These are phyloP conservation scores for Leccinum imitatum DNA, from an alignment of 768 basidiomycete genomes.

Conservation along the genomic window DNA sequence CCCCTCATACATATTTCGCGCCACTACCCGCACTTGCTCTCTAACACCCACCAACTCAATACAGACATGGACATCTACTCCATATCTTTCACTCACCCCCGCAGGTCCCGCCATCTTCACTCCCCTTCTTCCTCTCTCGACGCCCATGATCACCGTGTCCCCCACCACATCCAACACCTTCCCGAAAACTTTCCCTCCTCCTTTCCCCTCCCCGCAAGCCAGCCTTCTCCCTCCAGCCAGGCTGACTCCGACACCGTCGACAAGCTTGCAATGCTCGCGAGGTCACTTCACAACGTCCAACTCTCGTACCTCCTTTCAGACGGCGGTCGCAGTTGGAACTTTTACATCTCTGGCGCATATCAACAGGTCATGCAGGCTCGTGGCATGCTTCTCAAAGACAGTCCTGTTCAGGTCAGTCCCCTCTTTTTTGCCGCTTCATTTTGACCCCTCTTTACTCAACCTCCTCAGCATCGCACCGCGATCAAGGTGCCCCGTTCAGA, in stretches of 20 bases:
- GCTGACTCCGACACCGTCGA: slow-evolving; percentile 73
- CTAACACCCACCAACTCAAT: background rate
- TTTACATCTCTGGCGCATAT: slow-evolving; percentile 87
- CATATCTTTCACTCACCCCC: slow-evolving; percentile 90
- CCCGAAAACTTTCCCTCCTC: slow-evolving; percentile 33
- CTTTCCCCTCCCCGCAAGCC: slow-evolving; percentile 39
- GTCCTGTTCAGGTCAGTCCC: slow-evolving; percentile 71
- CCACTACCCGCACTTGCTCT: slow-evolving; percentile 3
- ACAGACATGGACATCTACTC: slow-evolving; percentile 88
- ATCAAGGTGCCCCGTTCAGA: slow-evolving; percentile 93
- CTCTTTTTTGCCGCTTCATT: background rate
- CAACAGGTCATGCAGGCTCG: slow-evolving; percentile 91
- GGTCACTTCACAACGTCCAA: slow-evolving; percentile 79
- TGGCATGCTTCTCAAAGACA: slow-evolving; percentile 86
- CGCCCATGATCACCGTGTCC: slow-evolving; percentile 50
- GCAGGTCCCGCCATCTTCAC: slow-evolving; percentile 65
- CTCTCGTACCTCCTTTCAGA: slow-evolving; percentile 76
- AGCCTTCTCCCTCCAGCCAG: slow-evolving; percentile 34
- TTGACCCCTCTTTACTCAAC: slow-evolving; percentile 15
- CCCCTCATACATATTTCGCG: slow-evolving; percentile 12
- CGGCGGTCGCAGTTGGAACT: slow-evolving; percentile 74
- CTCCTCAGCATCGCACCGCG: slow-evolving; percentile 68
- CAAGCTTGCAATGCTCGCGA: slow-evolving; percentile 77
- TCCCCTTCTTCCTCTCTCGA: slow-evolving; percentile 65
- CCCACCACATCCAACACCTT: slow-evolving; percentile 38